A percentile compares a stretch with the other conserved stretches of the same genome.
phyloP scores from a whole-genome alignment of 805 yeast genomes.

The Monosporozyma siamensis region DNA sequence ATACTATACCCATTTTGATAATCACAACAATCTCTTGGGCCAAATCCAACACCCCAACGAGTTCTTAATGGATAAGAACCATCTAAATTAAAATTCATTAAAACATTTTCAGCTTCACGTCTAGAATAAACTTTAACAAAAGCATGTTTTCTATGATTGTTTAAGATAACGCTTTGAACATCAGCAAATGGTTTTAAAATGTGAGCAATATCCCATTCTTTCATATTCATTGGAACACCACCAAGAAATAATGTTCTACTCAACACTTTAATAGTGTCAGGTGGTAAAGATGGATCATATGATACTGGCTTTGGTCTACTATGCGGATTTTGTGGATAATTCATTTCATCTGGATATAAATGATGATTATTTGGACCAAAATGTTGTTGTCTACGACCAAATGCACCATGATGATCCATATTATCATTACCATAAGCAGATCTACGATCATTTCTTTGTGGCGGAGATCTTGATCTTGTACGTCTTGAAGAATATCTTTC shows the following conservation, averaged over 20 bases:
- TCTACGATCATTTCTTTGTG: constrained; percentile 8
- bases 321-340: constrained; percentile 63
- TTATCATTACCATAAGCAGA: constrained; percentile 1
- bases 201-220: constrained; percentile 58
- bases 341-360: constrained; percentile 43
- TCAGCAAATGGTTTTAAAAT: constrained; percentile 79
- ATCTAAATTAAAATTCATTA: constrained; percentile 61
- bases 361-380: constrained; percentile 27
- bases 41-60: constrained; percentile 98
- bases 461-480: constrained; percentile 45
- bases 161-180: constrained; percentile 82
- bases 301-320: constrained; percentile 67
- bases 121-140: constrained; percentile 91
- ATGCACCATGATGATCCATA: constrained; percentile 4
- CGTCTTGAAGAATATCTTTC: constrained; percentile 32
- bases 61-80: constrained; percentile 62
- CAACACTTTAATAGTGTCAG: constrained; percentile 70
- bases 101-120: constrained; percentile 79
- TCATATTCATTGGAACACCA: constrained; percentile 80
- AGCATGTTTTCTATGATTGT: constrained; percentile 87
- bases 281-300: constrained; percentile 61
- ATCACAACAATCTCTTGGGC: constrained; percentile 97
- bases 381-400: constrained; percentile 1
- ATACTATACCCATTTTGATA: constrained; percentile 84
- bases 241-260: constrained; percentile 92